phyloP scores from a whole-genome alignment of 176 grass and related monocot genomes.

The Zizania latifolia region DNA sequence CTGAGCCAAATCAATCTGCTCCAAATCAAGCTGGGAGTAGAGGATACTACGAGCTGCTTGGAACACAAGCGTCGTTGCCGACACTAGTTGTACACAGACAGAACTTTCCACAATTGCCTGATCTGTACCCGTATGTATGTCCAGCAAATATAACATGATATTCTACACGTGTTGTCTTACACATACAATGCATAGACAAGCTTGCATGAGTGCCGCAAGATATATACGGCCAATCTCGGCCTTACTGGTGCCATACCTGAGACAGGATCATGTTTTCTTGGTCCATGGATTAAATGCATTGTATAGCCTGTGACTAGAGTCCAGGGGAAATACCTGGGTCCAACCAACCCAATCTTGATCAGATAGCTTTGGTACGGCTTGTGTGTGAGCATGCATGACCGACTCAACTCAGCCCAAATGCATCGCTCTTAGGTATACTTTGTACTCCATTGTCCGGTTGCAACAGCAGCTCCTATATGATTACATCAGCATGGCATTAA shows the following conservation, averaged over 20 bases:
- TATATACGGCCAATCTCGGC: slow-evolving; percentile 7
- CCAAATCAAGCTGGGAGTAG: background rate
- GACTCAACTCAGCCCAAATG: slow-evolving; percentile 9
- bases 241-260: slow-evolving; percentile 33
- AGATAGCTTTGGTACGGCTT: slow-evolving; percentile 12
- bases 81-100: background rate
- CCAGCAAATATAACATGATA: background rate
- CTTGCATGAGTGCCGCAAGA: slow-evolving; percentile 3
- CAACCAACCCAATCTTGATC: slow-evolving; percentile 10
- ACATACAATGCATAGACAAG: background rate
- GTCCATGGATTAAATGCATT: slow-evolving; percentile 23
- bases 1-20: background rate
- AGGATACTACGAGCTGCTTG: background rate
- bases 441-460: background rate
- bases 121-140: background rate
- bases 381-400: background rate
- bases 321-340: slow-evolving; percentile 5
- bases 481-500: background rate
- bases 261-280: slow-evolving; percentile 20
- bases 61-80: background rate
- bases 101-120: background rate
- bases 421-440: background rate
- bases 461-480: background rate
- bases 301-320: slow-evolving; percentile 24
- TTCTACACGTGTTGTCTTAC: background rate